phyloP scores from a whole-genome alignment of 805 yeast species.

The Nakazawaea anatomiae region DNA sequence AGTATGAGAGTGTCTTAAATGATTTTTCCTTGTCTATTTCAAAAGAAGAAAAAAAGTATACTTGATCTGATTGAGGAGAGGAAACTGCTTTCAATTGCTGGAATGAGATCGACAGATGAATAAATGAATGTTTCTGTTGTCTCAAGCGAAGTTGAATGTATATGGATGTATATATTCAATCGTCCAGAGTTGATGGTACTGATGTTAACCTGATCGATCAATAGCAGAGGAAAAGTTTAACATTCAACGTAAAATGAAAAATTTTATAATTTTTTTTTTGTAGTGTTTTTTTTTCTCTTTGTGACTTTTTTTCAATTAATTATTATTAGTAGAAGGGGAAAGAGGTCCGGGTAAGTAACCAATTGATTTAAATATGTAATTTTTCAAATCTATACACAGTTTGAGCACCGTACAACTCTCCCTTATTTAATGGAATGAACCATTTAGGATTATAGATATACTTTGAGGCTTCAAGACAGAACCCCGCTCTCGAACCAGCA shows the following conservation, averaged over 20 bases:
- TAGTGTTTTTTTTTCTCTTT: neutral
- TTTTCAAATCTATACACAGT: constrained; percentile 24
- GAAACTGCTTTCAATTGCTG: too few species aligned
- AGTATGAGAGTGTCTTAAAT: too few species aligned
- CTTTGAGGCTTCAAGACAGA: constrained; percentile 59
- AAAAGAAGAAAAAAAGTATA: too few species aligned
- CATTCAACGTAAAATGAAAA: neutral
- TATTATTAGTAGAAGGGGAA: neutral
- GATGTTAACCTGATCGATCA: neutral
- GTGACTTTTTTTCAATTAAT: neutral
- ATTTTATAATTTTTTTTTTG: neutral
- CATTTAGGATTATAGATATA: constrained; percentile 54
- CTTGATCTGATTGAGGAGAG: too few species aligned
- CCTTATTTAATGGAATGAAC: constrained; percentile 35
- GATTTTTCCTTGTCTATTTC: too few species aligned
- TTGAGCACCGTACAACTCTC: constrained; percentile 47
- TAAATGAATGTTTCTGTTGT: neutral
- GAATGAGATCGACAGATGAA: neutral
- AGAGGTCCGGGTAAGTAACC: constrained; percentile 1
- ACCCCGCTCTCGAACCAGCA: constrained; percentile 38
- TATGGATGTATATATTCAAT: neutral
- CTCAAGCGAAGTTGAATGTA: neutral
- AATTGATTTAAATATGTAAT: too few species aligned
- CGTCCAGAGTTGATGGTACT: neutral
- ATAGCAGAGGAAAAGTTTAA: neutral